Base-by-base conservation (phyloP, 306 rosid species). In the Pterocarpus macrocarpus region DNA sequence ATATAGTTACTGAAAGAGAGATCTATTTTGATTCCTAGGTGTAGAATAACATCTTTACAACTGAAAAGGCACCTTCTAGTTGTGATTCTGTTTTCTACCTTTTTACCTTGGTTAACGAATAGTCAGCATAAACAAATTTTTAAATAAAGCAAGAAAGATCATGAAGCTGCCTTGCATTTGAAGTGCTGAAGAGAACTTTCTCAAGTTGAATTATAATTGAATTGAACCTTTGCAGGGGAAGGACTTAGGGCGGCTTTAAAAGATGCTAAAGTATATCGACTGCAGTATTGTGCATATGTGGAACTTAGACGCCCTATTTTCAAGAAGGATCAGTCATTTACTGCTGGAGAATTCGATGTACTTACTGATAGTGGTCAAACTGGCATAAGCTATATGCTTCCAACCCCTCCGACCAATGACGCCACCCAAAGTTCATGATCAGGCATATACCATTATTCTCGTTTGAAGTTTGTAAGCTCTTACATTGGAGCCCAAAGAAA, bases 261-360 rank as follows among this genome's bases (percentile, higher is more conserved):
- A 56, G 87, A 84, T 7, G 80, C 81, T 15, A 66, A 59, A 1
- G 90, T 88, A 11, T 84, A 87, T 59, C 57, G 82, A 64, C 87
- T 84, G 34, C 78, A 90, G 15, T 95, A 93, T 55, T 95, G 99
- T 80, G 93, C 90, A 22, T 88, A 88, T 86, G 87, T 87, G 30
- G 78, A 88, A 79, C 90, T 95, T 38, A 82, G 73, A 69, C 90
- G 98, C 75, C 89, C 95, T 7, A 61, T 95, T 69, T 83, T 72
- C 57, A 2, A 62, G 68, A 64, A 58, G 58, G 87, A 85, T 14
- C 52, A 77, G 2, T 71, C 88, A 7, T 61, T 78, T 55, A 66
- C 69, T 45, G 69, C 80, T 28, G 97, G 94, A 73, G 88, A 88
- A 13, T 91, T 93, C 64, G 78, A 87, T 79, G 83, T 87, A 9